These are phyloP conservation scores for Rhizophora mangle DNA, from an alignment of 345 rosid species.

Conservation along the genomic window DNA sequence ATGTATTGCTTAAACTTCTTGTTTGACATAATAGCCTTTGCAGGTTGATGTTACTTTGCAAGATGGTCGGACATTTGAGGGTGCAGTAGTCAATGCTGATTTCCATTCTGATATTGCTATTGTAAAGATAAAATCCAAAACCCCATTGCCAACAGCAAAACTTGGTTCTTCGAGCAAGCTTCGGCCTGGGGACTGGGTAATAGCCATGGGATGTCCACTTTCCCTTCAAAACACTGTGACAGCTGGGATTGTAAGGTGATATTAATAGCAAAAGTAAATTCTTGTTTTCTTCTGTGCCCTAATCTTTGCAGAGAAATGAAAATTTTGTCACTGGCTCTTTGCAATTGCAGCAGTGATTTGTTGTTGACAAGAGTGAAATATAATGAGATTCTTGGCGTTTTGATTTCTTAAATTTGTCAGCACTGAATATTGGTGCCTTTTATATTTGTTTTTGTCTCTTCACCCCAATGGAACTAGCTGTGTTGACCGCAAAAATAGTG, in stretches of 20 bases:
- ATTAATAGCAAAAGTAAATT: no score
- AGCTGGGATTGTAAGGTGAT: conserved; percentile 88
- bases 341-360: no score
- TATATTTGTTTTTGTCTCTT: conserved; percentile 6
- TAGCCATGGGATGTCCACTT: conserved; percentile 94
- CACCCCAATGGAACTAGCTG: conserved; percentile 42
- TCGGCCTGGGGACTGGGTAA: conserved; percentile 96
- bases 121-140: conserved; percentile 74
- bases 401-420: not conserved
- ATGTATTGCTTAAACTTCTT: not conserved
- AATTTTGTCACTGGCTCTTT: no score
- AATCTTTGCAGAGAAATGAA: no score
- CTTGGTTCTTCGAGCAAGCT: conserved; percentile 83
- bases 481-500: conserved; percentile 95
- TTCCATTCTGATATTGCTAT: conserved; percentile 92
- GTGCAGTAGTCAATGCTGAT: conserved; percentile 74
- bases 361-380: not conserved
- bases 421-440: conserved; percentile 15
- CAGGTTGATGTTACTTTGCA: conserved; percentile 92
- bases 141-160: conserved; percentile 74
- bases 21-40: conserved; percentile 7
- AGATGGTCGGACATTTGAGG: conserved; percentile 89
- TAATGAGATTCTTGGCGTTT: not conserved
- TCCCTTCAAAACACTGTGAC: conserved; percentile 89
- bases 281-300: no score